Base-by-base conservation (phyloP, 2,329 filamentous ascomycete genomes). In the Fusarium poae region DNA sequence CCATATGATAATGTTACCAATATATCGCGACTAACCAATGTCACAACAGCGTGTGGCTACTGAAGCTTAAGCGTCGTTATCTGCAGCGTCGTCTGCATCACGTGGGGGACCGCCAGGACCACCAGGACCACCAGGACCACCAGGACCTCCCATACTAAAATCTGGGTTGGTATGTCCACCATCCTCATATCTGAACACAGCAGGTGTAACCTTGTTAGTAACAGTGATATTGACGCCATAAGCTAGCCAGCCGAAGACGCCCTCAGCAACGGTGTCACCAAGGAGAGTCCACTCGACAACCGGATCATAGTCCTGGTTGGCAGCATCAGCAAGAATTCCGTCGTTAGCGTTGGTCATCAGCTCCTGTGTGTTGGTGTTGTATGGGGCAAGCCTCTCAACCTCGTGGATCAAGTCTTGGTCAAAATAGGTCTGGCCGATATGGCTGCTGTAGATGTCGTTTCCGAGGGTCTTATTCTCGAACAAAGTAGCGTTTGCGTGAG, bases 361-460 rank as follows among this genome's bases (percentile, higher is more conserved):
- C 0, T 70, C 61, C 69, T 83, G 81, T 0, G 76, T 80, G 75
- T 86, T 87, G 54, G 73, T 74, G 42, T 67, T 76, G 75, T 87
- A 86, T 1, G 87, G 86, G 1, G 76, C 71, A 1, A 79, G 78
- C 16, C 75, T 71, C 62, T 88, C 85, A 49, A 89, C 86, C 13
- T 79, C 72, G 4, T 76, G 62, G 57, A 88, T 83, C 40, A 91
- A 82, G 62, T 82, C 80, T 72, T 89, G 84, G 75, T 89, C 86
- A 72, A 89, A 87, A 79, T 88, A 91, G 56, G 88, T 77, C 76
- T 91, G 88, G n/a, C 88, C 88, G 30, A 90, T 83, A 76, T 91
- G 87, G 11, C 86, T 84, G 54, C 86, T 82, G 34, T 77, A 78
- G 43, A 75, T 76, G 0, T 77, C 73, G 30, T 73, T 75, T 21